Percentiles rank a stretch among this genome's conserved stretches.
These are phyloP conservation scores for Globisporangium irregulare DNA, from an alignment of 352 stramenopile species.

Conservation along the genomic window DNA sequence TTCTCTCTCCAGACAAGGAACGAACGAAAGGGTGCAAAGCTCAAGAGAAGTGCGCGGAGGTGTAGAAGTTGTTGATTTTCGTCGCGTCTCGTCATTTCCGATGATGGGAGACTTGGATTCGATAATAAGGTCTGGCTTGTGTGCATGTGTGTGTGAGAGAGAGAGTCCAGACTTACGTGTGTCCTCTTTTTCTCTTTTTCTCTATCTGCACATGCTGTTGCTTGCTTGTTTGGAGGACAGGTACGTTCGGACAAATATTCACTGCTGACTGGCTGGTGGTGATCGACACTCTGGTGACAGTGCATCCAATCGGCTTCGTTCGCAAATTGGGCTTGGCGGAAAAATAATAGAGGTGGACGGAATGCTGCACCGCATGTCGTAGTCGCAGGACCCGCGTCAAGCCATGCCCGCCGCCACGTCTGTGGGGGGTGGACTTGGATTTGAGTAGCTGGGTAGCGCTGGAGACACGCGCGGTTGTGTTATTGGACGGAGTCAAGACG, in stretches of 20 bases:
- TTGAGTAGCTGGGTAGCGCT: background rate
- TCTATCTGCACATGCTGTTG: background rate
- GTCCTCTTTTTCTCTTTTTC: conserved; percentile 4
- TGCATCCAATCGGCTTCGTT: conserved; percentile 6
- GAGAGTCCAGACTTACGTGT: background rate
- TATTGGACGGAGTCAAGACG: background rate
- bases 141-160: background rate
- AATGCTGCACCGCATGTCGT: background rate
- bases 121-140: background rate
- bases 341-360: background rate
- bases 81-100: conserved; percentile 1
- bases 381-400: background rate
- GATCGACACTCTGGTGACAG: background rate
- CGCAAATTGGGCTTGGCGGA: conserved; percentile 2
- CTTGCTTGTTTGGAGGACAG: background rate
- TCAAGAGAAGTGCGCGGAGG: background rate
- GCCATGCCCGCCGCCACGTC: background rate
- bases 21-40: background rate
- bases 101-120: background rate
- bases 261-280: background rate
- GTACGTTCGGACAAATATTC: conserved; percentile 1
- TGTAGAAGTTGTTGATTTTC: background rate
- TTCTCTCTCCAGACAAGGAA: background rate
- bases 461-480: background rate
- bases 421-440: background rate